Percentiles rank a stretch among this genome's conserved stretches.
These are phyloP conservation scores for Bipolaris cookei DNA, from an alignment of 2,329 filamentous ascomycete genomes.

Conservation along the genomic window DNA sequence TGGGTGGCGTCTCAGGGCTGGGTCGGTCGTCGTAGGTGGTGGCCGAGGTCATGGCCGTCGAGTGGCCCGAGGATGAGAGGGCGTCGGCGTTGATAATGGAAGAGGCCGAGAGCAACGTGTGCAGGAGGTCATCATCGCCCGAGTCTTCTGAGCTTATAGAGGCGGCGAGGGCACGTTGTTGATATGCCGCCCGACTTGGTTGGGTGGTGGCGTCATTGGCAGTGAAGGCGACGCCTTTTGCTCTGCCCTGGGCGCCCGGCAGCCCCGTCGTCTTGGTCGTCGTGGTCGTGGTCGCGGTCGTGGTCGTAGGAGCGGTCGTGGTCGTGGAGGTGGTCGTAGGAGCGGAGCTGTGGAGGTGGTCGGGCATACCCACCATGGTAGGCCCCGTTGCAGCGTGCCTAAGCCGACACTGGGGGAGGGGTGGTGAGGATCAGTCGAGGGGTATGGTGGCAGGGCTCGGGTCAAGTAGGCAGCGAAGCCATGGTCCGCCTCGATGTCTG, in stretches of 20 bases:
- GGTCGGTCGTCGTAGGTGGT: constrained; percentile 39
- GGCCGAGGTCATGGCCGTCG: constrained; percentile 46
- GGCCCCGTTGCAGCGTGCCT: constrained; percentile 3
- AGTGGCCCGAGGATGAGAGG: constrained; percentile 39
- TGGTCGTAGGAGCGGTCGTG: constrained; percentile 8
- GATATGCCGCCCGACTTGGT: constrained; percentile 3
- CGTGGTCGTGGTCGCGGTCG: constrained; percentile 10
- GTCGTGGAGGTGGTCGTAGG: constrained; percentile 7
- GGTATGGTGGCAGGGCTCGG: neutral
- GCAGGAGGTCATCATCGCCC: constrained; percentile 19
- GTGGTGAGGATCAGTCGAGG: neutral
- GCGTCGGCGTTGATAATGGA: constrained; percentile 38
- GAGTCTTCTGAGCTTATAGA: constrained; percentile 28
- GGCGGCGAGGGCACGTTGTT: constrained; percentile 17
- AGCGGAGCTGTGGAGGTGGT: constrained; percentile 9
- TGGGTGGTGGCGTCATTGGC: constrained; percentile 22
- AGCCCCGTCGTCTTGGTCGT: too few relatives aligned
- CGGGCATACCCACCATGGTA: constrained; percentile 34
- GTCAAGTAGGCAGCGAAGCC: constrained; percentile 3
- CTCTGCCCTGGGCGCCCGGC: constrained; percentile 16
- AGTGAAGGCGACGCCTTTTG: constrained; percentile 34
- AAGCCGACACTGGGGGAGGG: neutral
- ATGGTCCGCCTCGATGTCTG: neutral
- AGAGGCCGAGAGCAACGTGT: constrained; percentile 42
- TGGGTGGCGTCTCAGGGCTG: constrained; percentile 23